phyloP scores from a whole-genome alignment of 2,329 filamentous ascomycete species.

The Phaeosphaeria sp. region DNA sequence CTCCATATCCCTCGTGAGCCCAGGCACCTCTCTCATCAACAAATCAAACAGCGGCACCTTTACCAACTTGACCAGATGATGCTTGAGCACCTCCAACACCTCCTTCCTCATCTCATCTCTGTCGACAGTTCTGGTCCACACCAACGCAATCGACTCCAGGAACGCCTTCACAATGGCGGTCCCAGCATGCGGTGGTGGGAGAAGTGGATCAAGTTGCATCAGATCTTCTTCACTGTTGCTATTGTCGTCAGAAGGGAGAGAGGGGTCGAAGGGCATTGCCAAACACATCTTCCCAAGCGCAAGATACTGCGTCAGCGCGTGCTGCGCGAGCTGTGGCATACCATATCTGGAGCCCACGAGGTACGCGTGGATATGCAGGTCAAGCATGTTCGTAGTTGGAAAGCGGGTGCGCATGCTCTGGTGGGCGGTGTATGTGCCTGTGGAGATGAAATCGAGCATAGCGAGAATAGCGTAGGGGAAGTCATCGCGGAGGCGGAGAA shows the following conservation, averaged over 20 bases:
- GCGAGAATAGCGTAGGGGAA: conserved; percentile 26
- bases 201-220: background rate
- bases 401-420: conserved; percentile 6
- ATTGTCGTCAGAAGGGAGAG: background rate
- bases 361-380: conserved; percentile 36
- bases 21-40: conserved; percentile 18
- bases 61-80: conserved; percentile 13
- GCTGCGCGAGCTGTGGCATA: conserved; percentile 13
- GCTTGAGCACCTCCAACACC: conserved; percentile 25
- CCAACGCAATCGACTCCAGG: conserved; percentile 27
- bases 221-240: conserved; percentile 3
- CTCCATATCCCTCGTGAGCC: conserved; percentile 22
- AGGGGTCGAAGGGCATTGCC: background rate
- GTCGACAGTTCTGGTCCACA: conserved; percentile 27
- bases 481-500: conserved; percentile 27
- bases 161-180: conserved; percentile 6
- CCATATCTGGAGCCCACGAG: conserved; percentile 27
- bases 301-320: conserved; percentile 19
- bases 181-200: background rate
- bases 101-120: conserved; percentile 20
- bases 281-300: background rate
- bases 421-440: conserved; percentile 24
- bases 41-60: conserved; percentile 19
- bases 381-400: conserved; percentile 26
- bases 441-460: conserved; percentile 28